Base-by-base conservation (phyloP, 805 yeast species). In the Saccharomyces jurei region DNA sequence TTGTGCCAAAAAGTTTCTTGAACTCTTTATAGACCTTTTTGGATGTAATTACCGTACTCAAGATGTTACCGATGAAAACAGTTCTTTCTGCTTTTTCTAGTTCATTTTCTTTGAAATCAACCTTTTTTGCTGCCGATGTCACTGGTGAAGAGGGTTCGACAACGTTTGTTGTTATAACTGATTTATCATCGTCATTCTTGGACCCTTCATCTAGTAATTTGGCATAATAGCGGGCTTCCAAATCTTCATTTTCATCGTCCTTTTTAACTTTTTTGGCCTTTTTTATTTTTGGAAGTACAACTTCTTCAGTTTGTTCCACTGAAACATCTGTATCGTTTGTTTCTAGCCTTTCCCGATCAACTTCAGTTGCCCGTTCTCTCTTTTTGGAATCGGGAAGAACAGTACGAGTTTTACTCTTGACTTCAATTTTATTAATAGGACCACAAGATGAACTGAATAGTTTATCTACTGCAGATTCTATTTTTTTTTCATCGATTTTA, bases 61-160 rank as follows among this genome's bases (percentile, higher is more conserved):
- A 81, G 13, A 92, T 80, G 68, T 94, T 94, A 48, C 97, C 98
- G 9, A 94, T 84, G 64, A 94, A 94, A 0, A 92, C 75, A 0
- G 96, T 89, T 61, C 85, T 79, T 60, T 86, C 89, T 5, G 96
- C 95, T 69, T 88, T 87, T 61, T 81, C 87, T 50, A 87, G 74
- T 67, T 89, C 96, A n/a, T 72, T 72, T 58, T 82, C 84, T 66
- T 84, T 84, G 56, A 85, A 70, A 70, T 86, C 86, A 49, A 83
- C 63, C 73, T 56, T 70, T 59, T 76, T 78, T 41, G 87, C 85
- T 10, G 58, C 64, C n/a, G 60, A 60, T 17, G 65, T 69, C 5
- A 63, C 60, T 21, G 64, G 65, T 14, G 67, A 63, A 13, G 62
- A 14, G 36, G 55, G 29, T 4, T 64, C 62, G 10, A 58, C 58